Base-by-base conservation (phyloP, 371 early-diverging fungal species). In the Thermomucor indicae-seudaticae region DNA sequence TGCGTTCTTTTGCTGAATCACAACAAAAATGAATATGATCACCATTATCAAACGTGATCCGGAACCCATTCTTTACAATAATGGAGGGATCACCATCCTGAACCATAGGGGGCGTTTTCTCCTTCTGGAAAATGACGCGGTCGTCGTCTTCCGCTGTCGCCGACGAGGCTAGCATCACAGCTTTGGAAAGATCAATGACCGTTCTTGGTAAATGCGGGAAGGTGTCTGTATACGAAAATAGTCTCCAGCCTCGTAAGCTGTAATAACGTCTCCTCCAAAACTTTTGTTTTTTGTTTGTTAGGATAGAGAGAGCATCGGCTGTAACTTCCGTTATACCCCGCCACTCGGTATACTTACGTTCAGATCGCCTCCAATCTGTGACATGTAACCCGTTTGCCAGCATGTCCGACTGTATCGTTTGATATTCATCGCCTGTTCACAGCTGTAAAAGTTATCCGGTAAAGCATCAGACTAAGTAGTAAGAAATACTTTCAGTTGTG, bases 341-440 rank as follows among this genome's bases (percentile, higher is more conserved):
- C 17, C 7, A 28, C 47, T 22, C 7, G 12, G 23, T 24, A 27
- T 17, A 34, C 38, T 24, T 47, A 60, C 70, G 47, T 67, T 64
- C 27, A 57, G 46, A 49, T 65, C 58, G 16, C 64, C 68, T 0
- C 64, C 64, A 3, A 61, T 28, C 27, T 72, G 69, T 4, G 58
- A 60, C 52, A 72, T 53, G 41, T 61, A 68, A 3, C 72, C 72
- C 1, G 58, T 22, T 25, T 59, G 59, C 72, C 72, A 72, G 19
- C 51, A 34, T 8, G 63, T 65, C 32, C 63, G 50, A 42, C 59
- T 51, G 47, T 63, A 67, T 10, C 69, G 55, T 42, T 43, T 57
- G 6, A 62, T 51, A 42, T 68, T 65, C 7, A 66, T 29, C 11
- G 53, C 69, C 41, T 72, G 55, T 16, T 68, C 57, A 27, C 64